Evolutionary conservation across 2,329 filamentous ascomycete species (phyloP), one percentile per base, ranked within the genome.

Genomic region (Trichoderma endophyticum): DNA sequence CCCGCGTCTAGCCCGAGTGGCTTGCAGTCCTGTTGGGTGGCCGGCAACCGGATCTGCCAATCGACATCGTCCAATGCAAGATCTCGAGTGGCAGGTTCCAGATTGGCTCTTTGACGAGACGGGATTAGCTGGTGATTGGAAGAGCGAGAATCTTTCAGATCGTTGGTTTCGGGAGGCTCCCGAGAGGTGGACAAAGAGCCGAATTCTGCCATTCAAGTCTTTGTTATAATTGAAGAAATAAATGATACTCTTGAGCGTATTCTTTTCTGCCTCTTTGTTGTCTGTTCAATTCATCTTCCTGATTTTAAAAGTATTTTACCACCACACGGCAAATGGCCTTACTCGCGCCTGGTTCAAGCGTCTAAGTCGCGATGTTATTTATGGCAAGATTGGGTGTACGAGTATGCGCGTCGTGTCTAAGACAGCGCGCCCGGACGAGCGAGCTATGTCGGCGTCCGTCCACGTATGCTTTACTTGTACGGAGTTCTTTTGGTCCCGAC

Each of bases 1-100:
- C 56, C 71, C 71, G 68, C 56, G 24, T 65, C 60, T 65, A 70
- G 71, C 61, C 54, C 36, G n/a, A 51, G 67, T 51, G 64, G 71
- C 64, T 69, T 61, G 65, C 71, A 59, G 62, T 59, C 54, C 61
- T 56, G 18, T 24, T 64, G 24, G 56, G 18, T 61, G 28, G 32
- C 32, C 60, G 60, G 68, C 68, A 54, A 54, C 32, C n/a, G 14
- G 43, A 51, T 69, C 66, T 54, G 39, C 57, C 68, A 68, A 63
- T 62, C 59, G 57, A 63, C 32, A 26, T 12, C 15, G 21, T 43
- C 24, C 43, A 30, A 71, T 71, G 68, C 60, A 57, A 71, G 68
- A 71, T 71, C 68, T 71, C 11, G 15, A 48, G 39, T 64, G 32
- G 51, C 32, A 43, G 54, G 15, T 24, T 57, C 43, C 26, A 62